Percentiles rank a stretch among this genome's conserved stretches.
These are phyloP conservation scores for Halophytophthora batemanensis DNA, from an alignment of 352 stramenopile species.

Conservation along the genomic window DNA sequence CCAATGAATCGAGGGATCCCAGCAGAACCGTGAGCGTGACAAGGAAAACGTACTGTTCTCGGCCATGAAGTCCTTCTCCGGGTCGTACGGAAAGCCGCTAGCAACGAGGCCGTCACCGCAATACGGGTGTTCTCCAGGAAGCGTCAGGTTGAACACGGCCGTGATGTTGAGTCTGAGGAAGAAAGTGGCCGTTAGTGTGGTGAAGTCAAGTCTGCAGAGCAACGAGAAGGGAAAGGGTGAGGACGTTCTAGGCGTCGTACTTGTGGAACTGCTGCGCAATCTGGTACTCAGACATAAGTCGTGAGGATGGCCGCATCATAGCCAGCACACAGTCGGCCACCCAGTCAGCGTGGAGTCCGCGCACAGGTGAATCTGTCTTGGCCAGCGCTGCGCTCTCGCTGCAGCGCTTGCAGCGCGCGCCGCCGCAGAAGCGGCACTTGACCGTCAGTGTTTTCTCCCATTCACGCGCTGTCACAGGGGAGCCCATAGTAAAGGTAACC, in stretches of 20 bases:
- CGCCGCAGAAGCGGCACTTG: constrained; percentile 84
- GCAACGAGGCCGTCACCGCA: constrained; percentile 77
- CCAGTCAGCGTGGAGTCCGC: constrained; percentile 84
- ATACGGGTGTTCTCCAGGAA: constrained; percentile 89
- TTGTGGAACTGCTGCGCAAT: constrained; percentile 80
- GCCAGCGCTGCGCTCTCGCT: constrained; percentile 71
- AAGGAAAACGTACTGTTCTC: constrained; percentile 64
- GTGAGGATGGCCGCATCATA: constrained; percentile 88
- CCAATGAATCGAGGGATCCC: background rate
- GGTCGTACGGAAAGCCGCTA: constrained; percentile 87
- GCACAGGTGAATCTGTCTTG: constrained; percentile 73
- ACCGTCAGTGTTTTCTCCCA: constrained; percentile 83
- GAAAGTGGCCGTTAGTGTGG: constrained; percentile 2
- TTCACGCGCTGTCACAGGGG: constrained; percentile 69
- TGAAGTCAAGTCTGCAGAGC: background rate
- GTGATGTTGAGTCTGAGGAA: constrained; percentile 65
- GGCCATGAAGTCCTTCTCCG: constrained; percentile 83
- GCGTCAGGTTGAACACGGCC: constrained; percentile 89
- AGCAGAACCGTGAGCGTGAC: background rate
- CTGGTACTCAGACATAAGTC: constrained; percentile 80
- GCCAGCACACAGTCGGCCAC: constrained; percentile 81
- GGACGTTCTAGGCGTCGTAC: constrained; percentile 24
- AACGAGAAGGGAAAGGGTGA: background rate
- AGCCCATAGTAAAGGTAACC: constrained; percentile 41
- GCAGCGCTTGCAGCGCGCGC: constrained; percentile 85